phyloP scores from a whole-genome alignment of 148 eudicot species.

The Heliosperma pusillum region DNA sequence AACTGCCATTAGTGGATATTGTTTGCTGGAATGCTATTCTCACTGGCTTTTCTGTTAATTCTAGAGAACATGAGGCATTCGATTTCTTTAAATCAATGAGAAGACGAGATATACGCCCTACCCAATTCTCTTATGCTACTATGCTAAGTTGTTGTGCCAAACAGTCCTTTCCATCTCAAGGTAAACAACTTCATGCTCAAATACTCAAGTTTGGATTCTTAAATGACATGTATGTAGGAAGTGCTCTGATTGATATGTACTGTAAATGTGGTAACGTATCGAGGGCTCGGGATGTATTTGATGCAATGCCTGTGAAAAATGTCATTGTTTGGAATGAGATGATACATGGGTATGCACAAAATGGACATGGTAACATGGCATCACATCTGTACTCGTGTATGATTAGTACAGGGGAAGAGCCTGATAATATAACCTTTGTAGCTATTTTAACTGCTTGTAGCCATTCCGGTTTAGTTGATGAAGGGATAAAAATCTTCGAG shows the following conservation, averaged over 20 bases:
- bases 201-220: constrained; percentile 49
- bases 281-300: constrained; percentile 44
- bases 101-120: constrained; percentile 41
- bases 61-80: constrained; percentile 52
- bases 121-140: constrained; percentile 57
- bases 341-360: constrained; percentile 78
- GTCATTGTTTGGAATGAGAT: constrained; percentile 69
- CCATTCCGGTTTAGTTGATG: constrained; percentile 66
- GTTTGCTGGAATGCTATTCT: constrained; percentile 79
- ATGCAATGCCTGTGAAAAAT: constrained; percentile 43
- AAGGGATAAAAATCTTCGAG: constrained; percentile 47
- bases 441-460: constrained; percentile 70
- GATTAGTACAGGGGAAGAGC: constrained; percentile 42
- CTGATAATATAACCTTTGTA: constrained; percentile 60
- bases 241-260: constrained; percentile 69
- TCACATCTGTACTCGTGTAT: constrained; percentile 44
- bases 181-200: constrained; percentile 56
- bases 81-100: constrained; percentile 50
- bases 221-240: constrained; percentile 57
- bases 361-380: constrained; percentile 60
- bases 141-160: constrained; percentile 58
- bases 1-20: constrained; percentile 44
- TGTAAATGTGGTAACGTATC: constrained; percentile 65
- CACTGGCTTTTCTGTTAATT: constrained; percentile 53
- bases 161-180: constrained; percentile 48